Evolutionary conservation across 2,329 filamentous ascomycete species (phyloP), one percentile per base, ranked within the genome.

Genomic region (Paracoccidioides brasiliensis): DNA sequence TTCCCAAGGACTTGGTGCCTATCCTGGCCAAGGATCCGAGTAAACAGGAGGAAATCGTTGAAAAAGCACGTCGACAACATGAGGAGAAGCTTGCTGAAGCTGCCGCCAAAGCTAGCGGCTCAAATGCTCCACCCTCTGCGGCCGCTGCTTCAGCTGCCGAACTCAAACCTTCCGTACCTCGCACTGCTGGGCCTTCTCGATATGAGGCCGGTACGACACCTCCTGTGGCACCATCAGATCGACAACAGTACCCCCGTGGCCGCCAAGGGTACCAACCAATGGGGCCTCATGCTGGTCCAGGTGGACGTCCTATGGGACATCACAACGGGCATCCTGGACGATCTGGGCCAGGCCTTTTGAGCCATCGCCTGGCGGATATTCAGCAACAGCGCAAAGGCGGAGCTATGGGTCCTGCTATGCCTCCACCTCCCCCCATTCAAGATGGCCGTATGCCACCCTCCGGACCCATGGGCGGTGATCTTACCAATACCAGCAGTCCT

Each of bases 11-110:
- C 70, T 74, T 98, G 40, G 90, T 98, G 33, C 85, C 88, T 1
- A 98, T 98, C 62, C 85, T 98, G 58, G 91, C 93, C 57, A 98
- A 97, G 69, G 93, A 98, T 67, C 90, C 90, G n/a, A 80, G 77
- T 48, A 98, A 96, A 74, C 93, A 97, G 71, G 84, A 90, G 65
- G 83, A 90, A 66, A 97, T 98, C 60, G 85, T 95, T 65, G 86
- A 90, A 63, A 94, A 90, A 70, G 89, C 89, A 1, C 82, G 88
- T 58, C 81, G 83, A 65, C 85, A 91, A 61, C 84, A 83, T 2
- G 83, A 88, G 56, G 73, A 77, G 46, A 74, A 80, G 59, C 66
- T 74, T 44, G 65, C 70, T 14, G 48, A 53, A 28, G 49, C 55
- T 10, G 38, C 56, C 28, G 52, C 54, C 32, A 54, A 63, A 57